Base-by-base conservation (phyloP, 495 filamentous ascomycete species). In the Neurospora sp. region DNA sequence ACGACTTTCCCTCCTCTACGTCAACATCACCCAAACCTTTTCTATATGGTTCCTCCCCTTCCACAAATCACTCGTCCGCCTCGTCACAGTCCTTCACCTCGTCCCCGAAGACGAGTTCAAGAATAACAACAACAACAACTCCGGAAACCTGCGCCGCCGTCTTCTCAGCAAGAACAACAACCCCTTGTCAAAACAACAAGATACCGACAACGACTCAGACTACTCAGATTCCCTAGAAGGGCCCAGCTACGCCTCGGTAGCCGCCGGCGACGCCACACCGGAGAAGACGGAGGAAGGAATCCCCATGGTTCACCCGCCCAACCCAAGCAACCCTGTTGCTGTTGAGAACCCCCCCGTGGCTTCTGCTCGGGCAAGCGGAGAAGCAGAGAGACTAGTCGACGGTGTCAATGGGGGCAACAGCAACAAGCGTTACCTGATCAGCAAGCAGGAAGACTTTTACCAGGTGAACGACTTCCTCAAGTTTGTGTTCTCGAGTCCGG, bases 361-460 rank as follows among this genome's bases (percentile, higher is more conserved):
- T 66, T 36, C 28, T 31, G 54, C 54, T 19, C 28, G 15, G 3
- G 28, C 13, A 66, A 66, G 54, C 2, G 54, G 28, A 15, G 54
- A 66, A 31, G 54, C 54, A 31, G 7, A 66, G 15, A 66, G 13
- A 66, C 13, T 9, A 19, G 54, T 39, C 5, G n/a, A 28, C 54
- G 54, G 71, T 39, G n/a, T 28, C 69, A 10, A 13, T 19, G 36
- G 15, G 11, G 69, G 39, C 31, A 40, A 31, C 24, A 39, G 70
- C 71, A 74, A 43, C 24, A 73, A 73, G 73, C 76, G 75, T 19
- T 95, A 93, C 81, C 90, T 90, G 76, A 94, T 97, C 76, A 76
- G 82, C 13, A 85, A 84, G 42, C 94, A 97, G 77, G 90, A 96
- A 73, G 94, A 97, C 77, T 82, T 94, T 24, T 97, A 97, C 76